Evolutionary conservation across 148 eudicot genomes (phyloP), one percentile per base, ranked within the genome.

Genomic region (Bassia scoparia): DNA sequence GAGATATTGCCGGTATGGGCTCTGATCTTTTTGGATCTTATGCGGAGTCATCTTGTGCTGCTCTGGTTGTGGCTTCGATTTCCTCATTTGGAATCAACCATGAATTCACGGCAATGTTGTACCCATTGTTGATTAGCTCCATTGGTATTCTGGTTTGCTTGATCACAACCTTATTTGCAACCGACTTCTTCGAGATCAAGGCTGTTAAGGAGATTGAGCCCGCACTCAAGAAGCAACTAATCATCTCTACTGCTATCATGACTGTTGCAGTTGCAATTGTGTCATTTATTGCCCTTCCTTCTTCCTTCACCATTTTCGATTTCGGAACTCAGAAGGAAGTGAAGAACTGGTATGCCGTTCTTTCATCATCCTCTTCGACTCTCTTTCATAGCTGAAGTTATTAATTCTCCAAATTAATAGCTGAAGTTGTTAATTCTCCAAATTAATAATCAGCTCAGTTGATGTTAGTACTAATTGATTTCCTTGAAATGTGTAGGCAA

Each of bases 1-100:
- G 98, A 17, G 98, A 93, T 82, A 92, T 92, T 83, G 97, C 97
- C 72, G 97, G 97, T 49, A 92, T 92, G 97, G 97, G 97, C 61
- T 92, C 97, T 55, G 98, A 93, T 83, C 91, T 93, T 23, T 93
- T 93, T 71, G 98, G 98, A 35, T 93, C 98, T 20, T 93, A 89
- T 81, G 98, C 98, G 7, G 97, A 93, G 81, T 80, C 97, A 29
- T 91, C 98, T 8, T 94, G 98, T 79, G 98, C 98, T 68, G 98
- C 97, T 46, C 95, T 94, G 31, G 90, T 94, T 70, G 93, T 94
- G 77, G 95, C 97, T 70, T 92, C 97, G 38, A 89, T 92, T 70
- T 92, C 97, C 11, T 92, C 97, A 7, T 92, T 92, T 31, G 97
- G 97, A 63, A 82, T 82, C 83, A 84, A 79, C 73, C 97, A 92